Evolutionary conservation across 257 asterid genomes (phyloP).

Genomic region (Cinchona pubescens): DNA sequence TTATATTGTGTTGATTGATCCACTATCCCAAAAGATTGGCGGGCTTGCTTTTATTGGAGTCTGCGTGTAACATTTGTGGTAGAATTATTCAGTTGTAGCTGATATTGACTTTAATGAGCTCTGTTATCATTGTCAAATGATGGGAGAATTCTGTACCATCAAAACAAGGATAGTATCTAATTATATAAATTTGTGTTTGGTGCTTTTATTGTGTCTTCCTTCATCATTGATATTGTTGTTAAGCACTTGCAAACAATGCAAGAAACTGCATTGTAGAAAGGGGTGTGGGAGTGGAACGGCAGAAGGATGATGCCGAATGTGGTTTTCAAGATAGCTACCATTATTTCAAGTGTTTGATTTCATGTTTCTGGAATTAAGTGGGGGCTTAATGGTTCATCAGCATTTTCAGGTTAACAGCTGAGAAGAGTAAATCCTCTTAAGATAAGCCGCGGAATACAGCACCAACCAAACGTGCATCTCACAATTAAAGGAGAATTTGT

Average conservation of each 20-base stretch:
- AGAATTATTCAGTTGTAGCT: constrained; percentile 18
- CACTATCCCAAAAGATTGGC: constrained; percentile 17
- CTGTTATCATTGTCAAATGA: not conserved
- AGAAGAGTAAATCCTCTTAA: too few relatives aligned
- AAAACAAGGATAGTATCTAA: not conserved
- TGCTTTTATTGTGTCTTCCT: not conserved
- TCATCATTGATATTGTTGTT: not conserved
- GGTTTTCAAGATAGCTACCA: not conserved
- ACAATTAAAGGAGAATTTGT: too few relatives aligned
- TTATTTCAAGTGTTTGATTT: not conserved
- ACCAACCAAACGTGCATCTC: too few relatives aligned
- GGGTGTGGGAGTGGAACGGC: not conserved
- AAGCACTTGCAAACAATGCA: not conserved
- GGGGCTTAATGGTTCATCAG: not conserved
- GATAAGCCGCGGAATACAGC: too few relatives aligned
- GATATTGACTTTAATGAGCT: constrained; percentile 19
- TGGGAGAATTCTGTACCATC: not conserved
- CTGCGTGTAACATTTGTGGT: constrained; percentile 25
- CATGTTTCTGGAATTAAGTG: not conserved
- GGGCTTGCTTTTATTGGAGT: constrained; percentile 22
- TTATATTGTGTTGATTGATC: constrained; percentile 17
- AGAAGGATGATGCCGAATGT: not conserved
- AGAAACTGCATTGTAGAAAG: not conserved
- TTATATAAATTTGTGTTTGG: not conserved
- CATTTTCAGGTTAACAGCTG: not conserved